These are phyloP conservation scores for Takashimella tepidaria DNA, from an alignment of 1,284 basidiomycete genomes.

Conservation along the genomic window DNA sequence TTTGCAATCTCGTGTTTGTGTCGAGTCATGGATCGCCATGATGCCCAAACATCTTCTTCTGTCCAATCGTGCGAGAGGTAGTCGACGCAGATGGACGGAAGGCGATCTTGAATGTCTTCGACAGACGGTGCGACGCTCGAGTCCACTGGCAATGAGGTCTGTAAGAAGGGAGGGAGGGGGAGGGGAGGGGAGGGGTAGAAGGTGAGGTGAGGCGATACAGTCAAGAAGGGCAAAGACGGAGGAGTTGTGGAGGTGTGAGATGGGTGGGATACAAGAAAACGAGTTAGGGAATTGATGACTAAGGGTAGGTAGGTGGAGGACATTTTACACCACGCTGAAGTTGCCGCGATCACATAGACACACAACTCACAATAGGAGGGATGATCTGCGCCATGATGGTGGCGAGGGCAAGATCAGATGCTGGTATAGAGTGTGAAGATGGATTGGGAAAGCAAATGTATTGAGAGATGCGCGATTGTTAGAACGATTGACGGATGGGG, in stretches of 20 bases:
- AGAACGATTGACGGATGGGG: too few relatives aligned
- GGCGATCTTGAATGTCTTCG: conserved; percentile 51
- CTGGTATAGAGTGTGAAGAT: neutral
- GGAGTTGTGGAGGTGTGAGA: neutral
- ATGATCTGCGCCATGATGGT: conserved; percentile 45
- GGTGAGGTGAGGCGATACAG: neutral
- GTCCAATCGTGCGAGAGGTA: conserved; percentile 87
- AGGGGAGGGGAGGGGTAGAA: neutral
- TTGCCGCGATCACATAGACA: neutral
- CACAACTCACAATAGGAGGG: conserved; percentile 41
- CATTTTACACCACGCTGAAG: too few relatives aligned
- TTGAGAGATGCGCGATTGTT: too few relatives aligned
- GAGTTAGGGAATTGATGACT: conserved; percentile 8
- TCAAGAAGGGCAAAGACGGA: neutral
- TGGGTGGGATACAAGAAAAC: neutral
- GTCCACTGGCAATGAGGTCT: conserved; percentile 46
- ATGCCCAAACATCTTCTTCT: conserved; percentile 97
- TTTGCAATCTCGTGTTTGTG: conserved; percentile 98
- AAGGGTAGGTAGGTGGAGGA: neutral
- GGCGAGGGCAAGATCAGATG: neutral
- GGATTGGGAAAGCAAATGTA: too few relatives aligned
- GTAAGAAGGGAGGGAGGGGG: conserved; percentile 6
- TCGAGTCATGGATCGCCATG: conserved; percentile 96
- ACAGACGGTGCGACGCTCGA: conserved; percentile 50
- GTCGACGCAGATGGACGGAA: conserved; percentile 60